Conservation (phyloP, 73 alveolate genomes). For the Halteria grandinella region DNA sequence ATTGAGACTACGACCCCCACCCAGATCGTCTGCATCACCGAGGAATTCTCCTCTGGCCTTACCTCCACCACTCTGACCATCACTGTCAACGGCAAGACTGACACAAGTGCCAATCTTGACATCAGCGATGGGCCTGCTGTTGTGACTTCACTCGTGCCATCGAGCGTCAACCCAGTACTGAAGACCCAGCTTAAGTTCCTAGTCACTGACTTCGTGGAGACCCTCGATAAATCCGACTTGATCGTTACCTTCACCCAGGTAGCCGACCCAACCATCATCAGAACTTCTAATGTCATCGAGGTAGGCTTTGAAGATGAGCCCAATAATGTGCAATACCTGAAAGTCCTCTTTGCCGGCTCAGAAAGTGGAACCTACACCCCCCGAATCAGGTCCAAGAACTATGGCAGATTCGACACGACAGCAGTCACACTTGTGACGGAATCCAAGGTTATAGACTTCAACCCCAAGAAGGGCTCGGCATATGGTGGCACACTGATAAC, state of each 20-base stretch:
- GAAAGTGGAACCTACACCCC: neutral
- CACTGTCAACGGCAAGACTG: slow-evolving; percentile 17
- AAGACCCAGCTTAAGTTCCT: neutral
- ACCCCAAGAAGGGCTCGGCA: slow-evolving; percentile 9
- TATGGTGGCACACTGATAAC: slow-evolving; percentile 52
- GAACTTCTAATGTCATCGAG: slow-evolving; percentile 1
- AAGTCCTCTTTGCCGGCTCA: slow-evolving; percentile 19
- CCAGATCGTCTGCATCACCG: slow-evolving; percentile 3
- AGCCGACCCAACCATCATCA: neutral
- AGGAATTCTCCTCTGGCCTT: neutral
- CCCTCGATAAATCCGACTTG: neutral
- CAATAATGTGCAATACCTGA: slow-evolving; percentile 11
- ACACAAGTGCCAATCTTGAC: neutral
- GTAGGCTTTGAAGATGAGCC: slow-evolving; percentile 33
- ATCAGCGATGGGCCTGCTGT: neutral
- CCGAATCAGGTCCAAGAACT: neutral
- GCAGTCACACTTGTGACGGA: neutral
- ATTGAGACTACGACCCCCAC: neutral
- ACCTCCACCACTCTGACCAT: neutral
- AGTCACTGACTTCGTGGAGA: neutral
- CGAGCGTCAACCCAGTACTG: slow-evolving; percentile 31
- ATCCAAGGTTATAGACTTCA: slow-evolving; percentile 5
- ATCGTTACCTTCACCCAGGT: neutral
- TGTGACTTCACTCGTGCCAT: slow-evolving; percentile 6
- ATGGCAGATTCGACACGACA: slow-evolving; percentile 1